Base-by-base conservation (phyloP, 495 filamentous ascomycete genomes). In the Podospora pseudocomata region DNA sequence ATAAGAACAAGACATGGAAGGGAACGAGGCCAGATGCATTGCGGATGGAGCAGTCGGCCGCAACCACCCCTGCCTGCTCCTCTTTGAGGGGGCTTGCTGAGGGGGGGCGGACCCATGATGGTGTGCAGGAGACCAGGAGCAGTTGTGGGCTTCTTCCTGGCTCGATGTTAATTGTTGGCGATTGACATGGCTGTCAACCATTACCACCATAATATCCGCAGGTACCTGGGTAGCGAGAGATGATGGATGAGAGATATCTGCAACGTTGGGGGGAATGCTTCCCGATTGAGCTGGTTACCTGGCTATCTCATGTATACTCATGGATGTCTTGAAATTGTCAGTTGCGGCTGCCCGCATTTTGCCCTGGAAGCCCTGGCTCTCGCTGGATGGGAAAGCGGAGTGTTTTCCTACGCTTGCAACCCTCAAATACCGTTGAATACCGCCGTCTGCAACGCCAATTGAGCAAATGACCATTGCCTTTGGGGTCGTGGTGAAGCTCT, bases 111-210 rank as follows among this genome's bases (percentile, higher is more conserved):
- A 26, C 23, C 55, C n/a, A 60, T 32, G 30, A 66, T 66, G 63
- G 60, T 60, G 68, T 59, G 58, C 62, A 57, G 20, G 34, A 32
- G 23, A 32, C 30, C 39, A 11, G 32, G 56, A 55, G 2, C 60
- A 34, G 23, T 4, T 32, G 3, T 32, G 30, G 30, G 4, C 23
- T 23, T 23, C 23, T 23, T 2, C 1, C 60, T 65, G 67, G 67
- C 67, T 65, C 62, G 62, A 59, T 66, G 68, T 23, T 23, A 23
- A 23, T 23, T 23, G 23, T 66, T 66, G 64, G 63, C 34, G 63
- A 28, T 56, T 27, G 49, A 62, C 67, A 57, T 55, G 32, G 39
- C 55, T 28, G 15, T n/a, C 1, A 9, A n/a, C 13, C 18, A 54
- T 49, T 58, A 28, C 54, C 13, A 63, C 63, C n/a, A 49, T 49